Evolutionary conservation across 805 yeast species (phyloP).

Genomic region (Yarrowia hollandica): DNA sequence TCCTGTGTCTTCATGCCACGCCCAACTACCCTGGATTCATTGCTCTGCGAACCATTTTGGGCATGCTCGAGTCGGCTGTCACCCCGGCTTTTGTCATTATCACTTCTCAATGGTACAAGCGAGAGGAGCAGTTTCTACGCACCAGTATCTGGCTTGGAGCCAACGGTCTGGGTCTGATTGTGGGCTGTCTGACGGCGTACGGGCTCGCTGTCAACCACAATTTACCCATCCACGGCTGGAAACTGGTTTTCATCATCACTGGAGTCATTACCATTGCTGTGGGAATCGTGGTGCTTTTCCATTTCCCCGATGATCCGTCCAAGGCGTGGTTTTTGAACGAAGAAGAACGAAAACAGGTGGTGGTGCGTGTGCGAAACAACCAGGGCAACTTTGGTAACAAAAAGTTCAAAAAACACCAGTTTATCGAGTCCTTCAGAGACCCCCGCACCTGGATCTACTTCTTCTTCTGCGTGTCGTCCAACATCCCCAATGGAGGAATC

Average conservation of each 20-base stretch:
- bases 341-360: not conserved
- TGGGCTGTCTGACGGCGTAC: constrained; percentile 3
- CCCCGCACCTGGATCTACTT: constrained; percentile 52
- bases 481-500: constrained; percentile 50
- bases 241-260: constrained; percentile 10
- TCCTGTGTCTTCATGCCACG: constrained; percentile 7
- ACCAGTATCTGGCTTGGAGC: constrained; percentile 7
- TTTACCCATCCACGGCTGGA: constrained; percentile 3
- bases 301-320: constrained; percentile 1
- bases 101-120: constrained; percentile 9
- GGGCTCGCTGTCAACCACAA: not conserved
- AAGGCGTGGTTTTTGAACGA: constrained; percentile 15
- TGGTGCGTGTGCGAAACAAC: constrained; percentile 49
- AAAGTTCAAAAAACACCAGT: constrained; percentile 54
- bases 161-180: not conserved
- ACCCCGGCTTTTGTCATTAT: constrained; percentile 5
- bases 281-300: not conserved
- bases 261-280: constrained; percentile 5
- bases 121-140: constrained; percentile 12
- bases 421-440: constrained; percentile 53
- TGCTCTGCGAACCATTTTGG: constrained; percentile 1
- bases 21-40: constrained; percentile 8
- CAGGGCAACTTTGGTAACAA: constrained; percentile 59
- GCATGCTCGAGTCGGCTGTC: constrained; percentile 2
- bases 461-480: constrained; percentile 43